Evolutionary conservation across 768 basidiomycete genomes (phyloP).

Genomic region (Suillus paluster): DNA sequence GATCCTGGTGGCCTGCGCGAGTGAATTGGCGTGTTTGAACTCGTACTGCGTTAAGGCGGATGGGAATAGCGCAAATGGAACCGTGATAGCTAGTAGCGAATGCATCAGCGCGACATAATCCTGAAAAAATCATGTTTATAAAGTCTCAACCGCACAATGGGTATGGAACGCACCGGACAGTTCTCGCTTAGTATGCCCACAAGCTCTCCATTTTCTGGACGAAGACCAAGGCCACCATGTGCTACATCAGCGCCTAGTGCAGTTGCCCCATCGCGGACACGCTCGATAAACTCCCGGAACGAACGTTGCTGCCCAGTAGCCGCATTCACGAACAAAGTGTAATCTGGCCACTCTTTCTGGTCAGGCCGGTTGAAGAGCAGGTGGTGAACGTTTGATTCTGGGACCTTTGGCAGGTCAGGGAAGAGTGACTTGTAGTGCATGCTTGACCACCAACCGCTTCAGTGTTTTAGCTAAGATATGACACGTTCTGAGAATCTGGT

Average conservation of each 20-base stretch:
- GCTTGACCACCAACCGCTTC: not conserved
- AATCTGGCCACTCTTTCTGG: conserved; percentile 59
- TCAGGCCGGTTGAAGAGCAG: conserved; percentile 58
- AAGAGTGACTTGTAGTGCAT: conserved; percentile 65
- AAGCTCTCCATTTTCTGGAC: conserved; percentile 52
- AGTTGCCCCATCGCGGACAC: conserved; percentile 58
- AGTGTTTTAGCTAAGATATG: too few relatives aligned
- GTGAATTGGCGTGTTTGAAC: conserved; percentile 50
- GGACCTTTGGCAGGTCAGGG: conserved; percentile 52
- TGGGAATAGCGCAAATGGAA: conserved; percentile 58
- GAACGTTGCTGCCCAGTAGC: conserved; percentile 50
- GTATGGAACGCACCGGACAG: conserved; percentile 52
- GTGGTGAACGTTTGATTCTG: conserved; percentile 58
- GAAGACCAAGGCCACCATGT: conserved; percentile 61
- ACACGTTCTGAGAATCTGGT: too few relatives aligned
- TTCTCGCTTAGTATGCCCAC: conserved; percentile 75
- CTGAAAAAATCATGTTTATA: conserved; percentile 43
- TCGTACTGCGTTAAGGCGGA: conserved; percentile 60
- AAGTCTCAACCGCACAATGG: not conserved
- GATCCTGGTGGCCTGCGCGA: too few relatives aligned
- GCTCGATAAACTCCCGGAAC: conserved; percentile 52
- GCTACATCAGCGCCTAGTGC: conserved; percentile 51
- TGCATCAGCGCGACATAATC: conserved; percentile 55
- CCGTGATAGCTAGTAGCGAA: conserved; percentile 31
- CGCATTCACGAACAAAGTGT: conserved; percentile 58